Evolutionary conservation across 208 protist species (phyloP), one percentile per base, ranked within the genome.

Genomic region (Leishmania lainsoni): DNA sequence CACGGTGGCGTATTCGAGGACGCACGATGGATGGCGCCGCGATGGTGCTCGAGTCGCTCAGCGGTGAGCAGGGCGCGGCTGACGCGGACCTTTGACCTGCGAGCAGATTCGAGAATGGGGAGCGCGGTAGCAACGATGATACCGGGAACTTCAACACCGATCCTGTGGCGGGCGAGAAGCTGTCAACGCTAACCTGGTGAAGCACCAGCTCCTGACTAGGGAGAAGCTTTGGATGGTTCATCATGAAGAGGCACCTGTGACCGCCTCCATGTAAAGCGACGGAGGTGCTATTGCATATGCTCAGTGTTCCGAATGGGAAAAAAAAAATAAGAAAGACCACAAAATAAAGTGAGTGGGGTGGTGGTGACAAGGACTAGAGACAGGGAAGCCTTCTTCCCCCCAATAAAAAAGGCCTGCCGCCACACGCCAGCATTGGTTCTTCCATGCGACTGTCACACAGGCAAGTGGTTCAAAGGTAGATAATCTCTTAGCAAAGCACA

Each of bases 191-290:
- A 22, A 94, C 87, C 26, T 89, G 88, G 42, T 87, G 88, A 14
- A 93, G 88, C n/a, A 87, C 83, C 58, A 95, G 83, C 81, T 95
- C 91, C 58, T 93, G 90, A 45, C 88, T 91, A 3, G 91, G 80
- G 20, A 88, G 82, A 26, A 94, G 83, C 72, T 89, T 91, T 29
- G 91, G 84, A 61, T 88, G 81, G 76, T 83, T 91, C 88, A 94
- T 93, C 61, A 51, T 22, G 58, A n/a, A 32, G 14, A 59, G 0
- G 69, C 66, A 71, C 48, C 51, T n/a, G 29, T 22, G 65, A 69
- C 45, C 6, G 42, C 10, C 48, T 73, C 3, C 5, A 29, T 0
- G 52, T 1, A 54, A 73, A 54, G 45, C 48, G 68, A 58, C n/a
- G 81, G 39, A 22, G 42, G 68, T 72, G 68, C 17, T 42, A 5